phyloP scores from a whole-genome alignment of 352 stramenopile species.

The Hyaloperonospora brassicae region DNA sequence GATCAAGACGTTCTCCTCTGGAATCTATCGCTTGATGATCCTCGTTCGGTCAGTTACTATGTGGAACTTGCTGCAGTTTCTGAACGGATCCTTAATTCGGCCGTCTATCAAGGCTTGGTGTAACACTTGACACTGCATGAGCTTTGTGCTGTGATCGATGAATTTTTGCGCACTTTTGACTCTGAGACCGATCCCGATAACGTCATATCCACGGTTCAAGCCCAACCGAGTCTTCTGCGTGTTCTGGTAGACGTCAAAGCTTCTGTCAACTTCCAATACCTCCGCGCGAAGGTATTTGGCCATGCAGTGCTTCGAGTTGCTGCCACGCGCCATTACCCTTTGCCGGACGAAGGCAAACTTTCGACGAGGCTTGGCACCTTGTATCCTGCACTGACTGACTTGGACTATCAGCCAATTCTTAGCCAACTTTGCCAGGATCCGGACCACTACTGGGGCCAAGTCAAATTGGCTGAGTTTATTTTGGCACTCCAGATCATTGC shows the following conservation, averaged over 20 bases:
- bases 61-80: background rate
- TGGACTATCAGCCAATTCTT: background rate
- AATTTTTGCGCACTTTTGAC: background rate
- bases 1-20: background rate
- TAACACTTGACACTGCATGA: background rate
- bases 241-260: background rate
- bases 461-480: background rate
- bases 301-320: constrained; percentile 1
- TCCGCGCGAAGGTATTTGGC: background rate
- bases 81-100: background rate
- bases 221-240: background rate
- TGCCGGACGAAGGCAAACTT: background rate
- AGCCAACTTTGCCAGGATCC: background rate
- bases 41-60: background rate
- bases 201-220: background rate
- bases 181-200: background rate
- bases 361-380: background rate
- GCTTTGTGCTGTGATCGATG: background rate
- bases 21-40: background rate
- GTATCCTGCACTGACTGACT: no score
- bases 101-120: background rate
- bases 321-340: background rate
- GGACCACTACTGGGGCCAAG: background rate
- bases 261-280: background rate
- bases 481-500: background rate